Percentiles rank a stretch among this genome's conserved stretches.
These are phyloP conservation scores for Aspergillus piperis DNA, from an alignment of 2,329 filamentous ascomycete genomes.

Conservation along the genomic window DNA sequence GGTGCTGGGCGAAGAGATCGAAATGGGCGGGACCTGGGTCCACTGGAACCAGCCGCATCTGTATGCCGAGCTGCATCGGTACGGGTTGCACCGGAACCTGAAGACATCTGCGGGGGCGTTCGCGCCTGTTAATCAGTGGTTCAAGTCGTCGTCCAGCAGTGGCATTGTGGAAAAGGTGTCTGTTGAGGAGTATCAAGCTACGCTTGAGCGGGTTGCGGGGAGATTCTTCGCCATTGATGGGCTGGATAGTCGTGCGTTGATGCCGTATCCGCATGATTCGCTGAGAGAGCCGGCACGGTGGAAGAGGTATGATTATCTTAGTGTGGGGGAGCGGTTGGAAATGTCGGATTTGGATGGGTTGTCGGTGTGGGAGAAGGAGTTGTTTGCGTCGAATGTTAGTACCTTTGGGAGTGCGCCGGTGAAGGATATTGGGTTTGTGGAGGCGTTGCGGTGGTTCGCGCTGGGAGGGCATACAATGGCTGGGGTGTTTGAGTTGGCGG, in stretches of 20 bases:
- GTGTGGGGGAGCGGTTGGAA: conserved; percentile 32
- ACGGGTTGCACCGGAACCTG: conserved; percentile 22
- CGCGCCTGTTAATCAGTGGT: conserved; percentile 15
- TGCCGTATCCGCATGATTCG: conserved; percentile 42
- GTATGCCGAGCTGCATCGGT: conserved; percentile 32
- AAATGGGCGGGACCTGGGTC: conserved; percentile 49
- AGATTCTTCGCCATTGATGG: conserved; percentile 37
- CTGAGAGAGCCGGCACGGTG: conserved; percentile 29
- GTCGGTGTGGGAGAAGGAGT: conserved; percentile 19
- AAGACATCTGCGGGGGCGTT: conserved; percentile 21
- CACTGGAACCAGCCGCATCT: conserved; percentile 38
- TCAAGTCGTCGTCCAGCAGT: background rate
- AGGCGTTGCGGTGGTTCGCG: conserved; percentile 33
- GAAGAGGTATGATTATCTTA: conserved; percentile 32
- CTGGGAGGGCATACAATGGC: conserved; percentile 29
- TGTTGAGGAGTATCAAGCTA: background rate
- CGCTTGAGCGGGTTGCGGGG: conserved; percentile 19
- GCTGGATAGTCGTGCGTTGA: conserved; percentile 29
- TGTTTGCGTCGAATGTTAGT: conserved; percentile 24
- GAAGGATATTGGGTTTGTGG: conserved; percentile 28
- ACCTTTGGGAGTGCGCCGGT: conserved; percentile 20
- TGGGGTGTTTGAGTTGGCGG: conserved; percentile 23
- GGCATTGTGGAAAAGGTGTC: background rate
- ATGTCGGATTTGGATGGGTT: conserved; percentile 20
- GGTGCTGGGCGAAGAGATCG: conserved; percentile 36